Evolutionary conservation across 164 flowering plant species (phyloP), one percentile per base, ranked within the genome.

Genomic region (Buxus sempervirens): DNA sequence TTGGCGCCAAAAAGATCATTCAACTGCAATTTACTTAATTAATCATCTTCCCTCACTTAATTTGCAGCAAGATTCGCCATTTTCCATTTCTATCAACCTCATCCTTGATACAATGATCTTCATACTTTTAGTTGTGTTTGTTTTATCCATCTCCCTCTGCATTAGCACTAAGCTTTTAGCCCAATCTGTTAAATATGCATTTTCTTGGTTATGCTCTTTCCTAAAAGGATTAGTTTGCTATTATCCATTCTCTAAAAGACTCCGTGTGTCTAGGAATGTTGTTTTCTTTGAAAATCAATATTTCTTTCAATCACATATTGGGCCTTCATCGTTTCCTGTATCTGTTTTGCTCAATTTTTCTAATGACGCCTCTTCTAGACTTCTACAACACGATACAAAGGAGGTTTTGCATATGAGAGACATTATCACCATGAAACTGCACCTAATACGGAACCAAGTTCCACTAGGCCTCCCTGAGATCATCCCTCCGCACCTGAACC

Each of bases 191-290:
- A 0, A 54, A 10, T 54, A 28, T 66, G 48, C 20, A n/a, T 19
- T 66, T 66, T 27, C 51, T 66, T 1, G 62, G 69, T 8, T 66
- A 55, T 66, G 14, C 9, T 5, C 8, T 18, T 1, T 9, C 23
- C 28, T 41, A 10, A 67, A 56, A 24, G 62, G 70, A 1, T 67
- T 41, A 22, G 12, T 57, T 10, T 67, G 63, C 41, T 58, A 57
- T 42, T 28, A 42, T 57, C 38, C 55, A 12, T 0, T 20, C 0
- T 5, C 6, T n/a, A 20, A 24, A 14, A 22, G 21, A 1, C 18
- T 58, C 16, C 55, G 54, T 21, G 36, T 25, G 5, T 67, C 63
- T 21, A 13, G 63, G 15, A 57, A 67, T 64, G 62, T 41, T 13
- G 57, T 57, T 21, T 36, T 38, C 22, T 15, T 67, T 42, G 12